These are phyloP conservation scores for Herpetospermum pedunculosum DNA, from an alignment of 306 rosid genomes.

Conservation along the genomic window DNA sequence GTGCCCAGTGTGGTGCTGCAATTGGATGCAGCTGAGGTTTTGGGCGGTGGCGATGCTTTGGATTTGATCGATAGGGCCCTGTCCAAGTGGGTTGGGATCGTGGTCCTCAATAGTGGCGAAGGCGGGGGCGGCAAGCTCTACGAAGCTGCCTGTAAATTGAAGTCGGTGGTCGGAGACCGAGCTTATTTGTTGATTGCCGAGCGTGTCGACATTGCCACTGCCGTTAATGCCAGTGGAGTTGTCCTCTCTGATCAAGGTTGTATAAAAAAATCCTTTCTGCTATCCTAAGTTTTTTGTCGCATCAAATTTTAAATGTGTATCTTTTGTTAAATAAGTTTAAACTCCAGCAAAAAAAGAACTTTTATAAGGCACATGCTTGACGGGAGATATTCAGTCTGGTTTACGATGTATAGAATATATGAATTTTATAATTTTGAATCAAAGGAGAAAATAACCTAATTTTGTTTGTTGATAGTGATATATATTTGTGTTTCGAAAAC, in stretches of 20 bases:
- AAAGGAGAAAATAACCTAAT: neutral
- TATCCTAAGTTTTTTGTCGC: neutral
- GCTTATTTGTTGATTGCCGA: slow-evolving; percentile 71
- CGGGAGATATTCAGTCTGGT: neutral
- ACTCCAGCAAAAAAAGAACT: neutral
- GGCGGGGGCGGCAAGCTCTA: slow-evolving; percentile 52
- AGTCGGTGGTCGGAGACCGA: slow-evolving; percentile 50
- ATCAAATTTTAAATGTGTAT: neutral
- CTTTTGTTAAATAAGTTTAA: neutral
- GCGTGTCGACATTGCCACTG: slow-evolving; percentile 87
- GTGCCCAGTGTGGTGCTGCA: slow-evolving; percentile 58
- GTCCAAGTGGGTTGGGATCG: slow-evolving; percentile 56
- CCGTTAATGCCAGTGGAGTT: slow-evolving; percentile 68
- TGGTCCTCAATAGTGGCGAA: slow-evolving; percentile 39
- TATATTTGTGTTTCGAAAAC: neutral
- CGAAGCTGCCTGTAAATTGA: slow-evolving; percentile 79
- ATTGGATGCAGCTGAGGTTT: slow-evolving; percentile 38
- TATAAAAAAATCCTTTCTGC: neutral
- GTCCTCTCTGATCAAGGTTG: slow-evolving; percentile 86
- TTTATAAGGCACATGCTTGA: neutral
- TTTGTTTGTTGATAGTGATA: neutral
- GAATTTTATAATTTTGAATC: neutral
- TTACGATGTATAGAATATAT: neutral
- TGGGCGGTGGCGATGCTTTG: slow-evolving; percentile 23
- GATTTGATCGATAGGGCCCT: slow-evolving; percentile 50